A percentile compares a stretch with the other conserved stretches of the same genome.
These are phyloP conservation scores for Coleophoma crateriformis DNA, from an alignment of 2,329 filamentous ascomycete species.

Conservation along the genomic window DNA sequence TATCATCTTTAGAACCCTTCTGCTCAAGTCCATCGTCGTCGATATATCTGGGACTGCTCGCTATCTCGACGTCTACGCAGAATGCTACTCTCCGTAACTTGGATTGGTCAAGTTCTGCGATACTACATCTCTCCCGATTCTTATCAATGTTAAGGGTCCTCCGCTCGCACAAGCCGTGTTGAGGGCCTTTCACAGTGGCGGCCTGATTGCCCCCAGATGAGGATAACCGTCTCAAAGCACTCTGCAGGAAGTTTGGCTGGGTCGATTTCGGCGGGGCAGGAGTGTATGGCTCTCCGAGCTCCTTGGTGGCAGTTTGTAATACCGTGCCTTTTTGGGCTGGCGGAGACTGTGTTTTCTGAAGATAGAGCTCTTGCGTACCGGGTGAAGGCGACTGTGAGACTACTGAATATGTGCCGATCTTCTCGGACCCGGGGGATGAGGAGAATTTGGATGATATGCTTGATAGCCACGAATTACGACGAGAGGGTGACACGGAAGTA, in stretches of 20 bases:
- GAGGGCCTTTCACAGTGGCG: slow-evolving; percentile 37
- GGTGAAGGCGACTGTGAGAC: slow-evolving; percentile 18
- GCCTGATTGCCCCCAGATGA: slow-evolving; percentile 48
- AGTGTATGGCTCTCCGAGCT: slow-evolving; percentile 61
- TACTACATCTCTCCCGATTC: slow-evolving; percentile 70
- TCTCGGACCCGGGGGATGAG: slow-evolving; percentile 37
- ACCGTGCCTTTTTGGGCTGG: slow-evolving; percentile 54
- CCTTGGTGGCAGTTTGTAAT: slow-evolving; percentile 48
- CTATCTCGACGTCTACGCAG: slow-evolving; percentile 95
- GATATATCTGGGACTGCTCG: slow-evolving; percentile 73
- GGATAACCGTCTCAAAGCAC: slow-evolving; percentile 76
- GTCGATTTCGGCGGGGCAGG: slow-evolving; percentile 67
- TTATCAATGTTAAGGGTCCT: slow-evolving; percentile 80
- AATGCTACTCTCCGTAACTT: slow-evolving; percentile 89
- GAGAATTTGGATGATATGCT: slow-evolving; percentile 92
- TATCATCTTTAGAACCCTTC: slow-evolving; percentile 38
- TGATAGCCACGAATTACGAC: slow-evolving; percentile 84
- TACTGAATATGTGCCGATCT: slow-evolving; percentile 14
- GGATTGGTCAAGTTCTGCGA: slow-evolving; percentile 71
- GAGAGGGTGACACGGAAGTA: slow-evolving; percentile 12
- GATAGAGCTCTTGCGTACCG: slow-evolving; percentile 25
- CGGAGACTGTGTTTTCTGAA: slow-evolving; percentile 31
- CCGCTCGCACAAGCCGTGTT: slow-evolving; percentile 72
- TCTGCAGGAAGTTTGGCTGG: slow-evolving; percentile 70
- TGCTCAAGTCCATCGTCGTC: slow-evolving; percentile 50